Base-by-base conservation (phyloP, 495 filamentous ascomycete genomes). In the Terfezia claveryi region DNA sequence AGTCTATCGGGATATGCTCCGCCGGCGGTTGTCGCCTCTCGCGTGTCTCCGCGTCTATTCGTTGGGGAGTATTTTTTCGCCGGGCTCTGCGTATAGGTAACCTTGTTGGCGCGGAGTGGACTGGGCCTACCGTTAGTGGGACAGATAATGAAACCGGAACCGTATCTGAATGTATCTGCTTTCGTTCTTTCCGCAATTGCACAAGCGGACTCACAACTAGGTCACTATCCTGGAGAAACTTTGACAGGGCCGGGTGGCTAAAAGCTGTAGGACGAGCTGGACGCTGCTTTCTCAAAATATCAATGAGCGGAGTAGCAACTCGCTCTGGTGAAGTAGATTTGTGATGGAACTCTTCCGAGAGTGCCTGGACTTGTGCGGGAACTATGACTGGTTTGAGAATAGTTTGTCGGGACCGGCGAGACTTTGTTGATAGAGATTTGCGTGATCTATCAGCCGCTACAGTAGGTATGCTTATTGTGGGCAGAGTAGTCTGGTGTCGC, bases 11-110 rank as follows among this genome's bases (percentile, higher is more conserved):
- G 8, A 55, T 38, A 36, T 64, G 59, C 38, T 59, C 44, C 11
- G 49, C 32, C 8, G 62, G 59, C 46, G 62, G 62, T 52, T 65
- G 62, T 20, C 62, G 62, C 17, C 56, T 60, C 23, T 65, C 62
- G 12, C 61, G 56, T 6, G 46, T 62, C n/a, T 65, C 59, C 2
- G 59, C 54, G 52, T 65, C 62, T 37, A 65, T 52, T 50, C 62
- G 56, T 46, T 14, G 49, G n/a, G 62, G 62, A 23, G 23, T 56
- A 9, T 52, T 37, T 55, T 65, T 65, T 51, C 59, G 49, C 23
- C 62, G 56, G 2, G 53, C n/a, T 20, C 41, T 46, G 41, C 14
- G 41, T 46, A 46, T 46, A 37, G 52, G n/a, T 7, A 32, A 7
- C 7, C 27, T 32, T 32, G 27, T 4, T 32, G 27, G 27, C 4